A percentile compares a stretch with the other conserved stretches of the same genome.
Evolutionary conservation across 176 grass and related monocot genomes (phyloP).

Genomic region (Chloris gayana): DNA sequence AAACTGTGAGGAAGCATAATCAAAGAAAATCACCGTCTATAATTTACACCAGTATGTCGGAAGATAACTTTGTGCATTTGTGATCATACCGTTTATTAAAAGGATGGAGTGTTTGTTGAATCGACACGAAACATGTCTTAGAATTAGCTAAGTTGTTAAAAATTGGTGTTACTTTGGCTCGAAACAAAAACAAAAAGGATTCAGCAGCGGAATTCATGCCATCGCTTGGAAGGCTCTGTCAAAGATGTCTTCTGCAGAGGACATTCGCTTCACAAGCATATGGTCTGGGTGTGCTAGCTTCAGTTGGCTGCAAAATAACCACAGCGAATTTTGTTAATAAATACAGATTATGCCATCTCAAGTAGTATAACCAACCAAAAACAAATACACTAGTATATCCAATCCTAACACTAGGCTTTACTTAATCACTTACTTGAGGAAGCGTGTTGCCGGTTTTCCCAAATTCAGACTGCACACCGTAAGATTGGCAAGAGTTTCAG

Average conservation of each 20-base stretch:
- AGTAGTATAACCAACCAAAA: not conserved
- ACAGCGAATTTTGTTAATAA: not conserved
- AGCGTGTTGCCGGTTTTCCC: slow-evolving; percentile 70
- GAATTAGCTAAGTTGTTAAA: not conserved
- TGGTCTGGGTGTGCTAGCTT: slow-evolving; percentile 75
- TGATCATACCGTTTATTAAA: too few relatives aligned
- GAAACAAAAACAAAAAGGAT: not conserved
- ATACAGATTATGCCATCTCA: slow-evolving; percentile 14
- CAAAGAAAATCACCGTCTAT: not conserved
- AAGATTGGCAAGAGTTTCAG: slow-evolving; percentile 79
- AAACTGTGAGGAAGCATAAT: not conserved
- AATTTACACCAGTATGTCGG: not conserved
- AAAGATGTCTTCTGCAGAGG: slow-evolving; percentile 72
- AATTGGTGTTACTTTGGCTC: not conserved
- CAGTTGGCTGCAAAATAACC: slow-evolving; percentile 60
- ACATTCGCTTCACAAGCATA: slow-evolving; percentile 55
- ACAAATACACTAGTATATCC: not conserved
- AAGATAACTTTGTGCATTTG: not conserved
- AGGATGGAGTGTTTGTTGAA: not conserved
- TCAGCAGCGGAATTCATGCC: slow-evolving; percentile 38
- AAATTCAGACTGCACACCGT: slow-evolving; percentile 76
- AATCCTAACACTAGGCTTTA: not conserved
- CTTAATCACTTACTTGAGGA: slow-evolving; percentile 73
- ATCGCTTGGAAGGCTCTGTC: slow-evolving; percentile 65
- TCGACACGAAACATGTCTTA: too few relatives aligned